Conservation (phyloP, 352 stramenopile genomes). For the Phytophthora agathidicida region DNA sequence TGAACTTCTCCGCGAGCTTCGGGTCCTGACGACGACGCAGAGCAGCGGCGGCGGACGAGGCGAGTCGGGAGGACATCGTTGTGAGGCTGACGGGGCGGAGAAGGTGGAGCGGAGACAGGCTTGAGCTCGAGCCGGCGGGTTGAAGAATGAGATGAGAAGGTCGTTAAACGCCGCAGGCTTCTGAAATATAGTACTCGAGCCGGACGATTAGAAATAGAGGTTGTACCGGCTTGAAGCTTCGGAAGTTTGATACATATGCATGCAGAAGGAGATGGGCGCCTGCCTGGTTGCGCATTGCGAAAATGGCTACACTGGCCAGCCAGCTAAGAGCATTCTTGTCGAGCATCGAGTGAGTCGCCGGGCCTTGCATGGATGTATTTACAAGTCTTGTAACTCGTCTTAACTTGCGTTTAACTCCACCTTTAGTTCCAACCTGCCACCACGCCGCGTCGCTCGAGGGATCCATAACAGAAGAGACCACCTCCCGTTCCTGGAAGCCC, state of each 20-base stretch:
- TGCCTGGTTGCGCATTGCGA: too few relatives aligned
- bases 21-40: conserved; percentile 31
- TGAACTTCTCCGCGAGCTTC: conserved; percentile 67
- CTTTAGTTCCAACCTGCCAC: conserved; percentile 5
- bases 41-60: conserved; percentile 4
- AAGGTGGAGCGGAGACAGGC: too few relatives aligned
- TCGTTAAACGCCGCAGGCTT: conserved; percentile 7
- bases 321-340: too few relatives aligned
- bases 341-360: too few relatives aligned
- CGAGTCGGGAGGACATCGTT: conserved; percentile 26
- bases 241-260: too few relatives aligned
- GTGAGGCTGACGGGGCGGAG: too few relatives aligned
- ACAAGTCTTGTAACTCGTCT: too few relatives aligned
- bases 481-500: conserved; percentile 11
- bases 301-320: too few relatives aligned
- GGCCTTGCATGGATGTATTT: too few relatives aligned
- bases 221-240: conserved; percentile 5
- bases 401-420: conserved; percentile 15
- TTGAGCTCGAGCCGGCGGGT: background rate
- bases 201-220: background rate
- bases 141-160: conserved; percentile 8
- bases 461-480: conserved; percentile 21
- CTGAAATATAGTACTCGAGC: background rate
- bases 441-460: conserved; percentile 24
- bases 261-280: too few relatives aligned